Evolutionary conservation across 148 eudicot species (phyloP), one percentile per base, ranked within the genome.

Genomic region (Mesembryanthemum crystallinum): DNA sequence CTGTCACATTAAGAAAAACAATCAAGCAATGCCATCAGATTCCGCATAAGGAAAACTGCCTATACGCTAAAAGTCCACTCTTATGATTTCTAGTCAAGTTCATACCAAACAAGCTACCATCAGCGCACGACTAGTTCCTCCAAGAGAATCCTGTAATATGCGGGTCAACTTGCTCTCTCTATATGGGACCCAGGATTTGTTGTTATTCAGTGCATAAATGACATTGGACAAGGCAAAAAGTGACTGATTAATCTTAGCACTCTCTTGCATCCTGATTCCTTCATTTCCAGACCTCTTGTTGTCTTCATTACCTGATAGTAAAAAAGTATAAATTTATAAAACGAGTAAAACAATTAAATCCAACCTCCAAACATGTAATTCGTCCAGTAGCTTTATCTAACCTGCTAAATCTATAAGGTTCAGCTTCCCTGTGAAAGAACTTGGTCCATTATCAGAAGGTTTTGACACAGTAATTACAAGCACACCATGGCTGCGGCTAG

Each of bases 331-430:
- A 24, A 72, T 17, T 78, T n/a, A n/a, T 32, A 58, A 14, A 15
- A 37, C 1, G 20, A 39, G 35, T n/a, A 0, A 35, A 9, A 13
- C 3, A 54, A 17, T 21, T 14, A n/a, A 28, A 73, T 24, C 21
- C 55, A 39, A 54, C 30, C 0, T 71, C 57, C 27, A 8, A 18
- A 0, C 23, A 33, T 6, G 32, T 32, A 35, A 29, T 12, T 24
- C 17, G 0, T 5, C 33, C 35, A 45, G 5, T 8, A 59, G 49
- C 27, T 20, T 30, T 5, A 45, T 20, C 64, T 30, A 69, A 92
- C 98, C 98, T 89, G 98, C 98, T 77, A 95, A 83, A 80, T 95
- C 98, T 47, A 95, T 89, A 73, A 95, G 96, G 82, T 88, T 89
- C 76, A 95, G 83, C 89, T 95, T 95, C 54, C 98, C 97, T 32